phyloP scores from a whole-genome alignment of 352 stramenopile genomes.

The Globisporangium radiosum region DNA sequence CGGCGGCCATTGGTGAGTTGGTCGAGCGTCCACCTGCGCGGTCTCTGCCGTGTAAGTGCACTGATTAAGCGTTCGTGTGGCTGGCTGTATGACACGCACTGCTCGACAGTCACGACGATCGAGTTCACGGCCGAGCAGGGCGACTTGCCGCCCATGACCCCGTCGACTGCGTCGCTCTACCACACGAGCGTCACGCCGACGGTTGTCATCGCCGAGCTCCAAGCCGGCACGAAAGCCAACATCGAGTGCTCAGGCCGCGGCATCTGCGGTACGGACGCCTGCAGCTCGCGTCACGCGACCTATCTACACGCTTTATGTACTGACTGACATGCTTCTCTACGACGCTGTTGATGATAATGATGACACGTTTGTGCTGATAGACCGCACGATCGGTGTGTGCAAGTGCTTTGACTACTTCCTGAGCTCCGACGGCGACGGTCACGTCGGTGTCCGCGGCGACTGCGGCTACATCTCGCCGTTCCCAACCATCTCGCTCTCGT shows the following conservation, averaged over 20 bases:
- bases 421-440: conserved; percentile 67
- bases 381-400: conserved; percentile 57
- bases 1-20: conserved; percentile 31
- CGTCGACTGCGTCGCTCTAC: conserved; percentile 30
- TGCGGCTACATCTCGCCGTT: conserved; percentile 85
- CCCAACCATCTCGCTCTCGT: conserved; percentile 33
- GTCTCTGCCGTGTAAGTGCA: background rate
- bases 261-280: conserved; percentile 44
- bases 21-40: background rate
- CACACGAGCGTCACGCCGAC: conserved; percentile 21
- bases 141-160: conserved; percentile 39
- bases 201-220: conserved; percentile 24
- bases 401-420: conserved; percentile 71
- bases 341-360: too few relatives aligned
- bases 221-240: conserved; percentile 72
- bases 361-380: conserved; percentile 13
- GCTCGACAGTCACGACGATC: conserved; percentile 34
- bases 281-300: background rate
- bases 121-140: conserved; percentile 70
- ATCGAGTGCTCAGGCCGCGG: conserved; percentile 66
- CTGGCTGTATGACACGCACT: background rate
- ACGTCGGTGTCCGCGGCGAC: conserved; percentile 79
- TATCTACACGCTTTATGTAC: background rate
- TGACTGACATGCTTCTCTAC: background rate
- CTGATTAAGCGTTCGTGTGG: background rate